Base-by-base conservation (phyloP, 164 flowering plant species). In the Umbellularia californica region DNA sequence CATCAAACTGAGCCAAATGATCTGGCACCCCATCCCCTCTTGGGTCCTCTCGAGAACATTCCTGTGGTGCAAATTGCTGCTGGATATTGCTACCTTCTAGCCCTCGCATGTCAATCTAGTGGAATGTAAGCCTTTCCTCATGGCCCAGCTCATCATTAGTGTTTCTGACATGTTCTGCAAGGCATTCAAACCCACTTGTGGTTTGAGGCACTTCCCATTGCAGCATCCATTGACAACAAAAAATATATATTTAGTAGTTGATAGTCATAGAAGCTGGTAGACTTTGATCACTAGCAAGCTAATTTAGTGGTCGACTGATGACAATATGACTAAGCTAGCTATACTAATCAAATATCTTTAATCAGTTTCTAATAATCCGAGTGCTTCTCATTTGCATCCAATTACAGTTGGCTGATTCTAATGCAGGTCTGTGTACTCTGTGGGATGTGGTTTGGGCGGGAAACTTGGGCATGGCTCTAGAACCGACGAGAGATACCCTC, bases 61-160 rank as follows among this genome's bases (percentile, higher is more conserved):
- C 98, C 90, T 0, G 97, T 94, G n/a, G 97, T 96, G 70, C 97
- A 96, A 84, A 94, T 96, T 77, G 95, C 98, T 11, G 97, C 99
- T 69, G 99, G 99, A 70, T 90, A 92, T 77, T 96, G 99, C 83
- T 96, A 92, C 80, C 98, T 96, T 85, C 97, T 96, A 79, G 92
- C 91, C 24, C 86, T 96, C 74, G 91, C 94, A 65, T 96, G 95
- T 77, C 89, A 94, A 77, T 92, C 97, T 75, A 78, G 79, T 82
- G 93, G 97, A 79, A 94, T 92, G 99, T 96, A 77, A 92, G 97
- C 65, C 70, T 65, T 65, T 73, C 55, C 15, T 55, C 58, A 0
- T 22, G 28, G 1, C 28, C 64, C 64, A 60, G 9, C n/a, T 60
- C n/a, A 60, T 3, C n/a, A 19, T 19, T 60, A 60, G 24, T 6